Conservation (phyloP, 208 protist species). For the Tritrichomonas musculus region DNA sequence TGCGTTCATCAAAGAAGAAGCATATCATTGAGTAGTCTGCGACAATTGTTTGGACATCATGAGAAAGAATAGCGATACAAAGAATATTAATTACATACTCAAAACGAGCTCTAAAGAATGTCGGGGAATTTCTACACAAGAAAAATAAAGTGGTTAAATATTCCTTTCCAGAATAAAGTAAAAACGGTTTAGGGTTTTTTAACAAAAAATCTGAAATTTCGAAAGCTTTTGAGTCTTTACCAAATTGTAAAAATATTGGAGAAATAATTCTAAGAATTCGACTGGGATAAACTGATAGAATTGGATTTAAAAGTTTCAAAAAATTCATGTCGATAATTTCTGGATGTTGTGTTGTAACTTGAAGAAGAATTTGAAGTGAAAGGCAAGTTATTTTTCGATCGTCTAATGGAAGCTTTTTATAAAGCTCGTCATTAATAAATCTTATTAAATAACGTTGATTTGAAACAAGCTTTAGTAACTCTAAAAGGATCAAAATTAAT, state of each 20-base stretch:
- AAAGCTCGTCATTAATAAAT: not conserved
- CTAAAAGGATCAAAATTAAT: not conserved
- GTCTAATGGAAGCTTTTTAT: not conserved
- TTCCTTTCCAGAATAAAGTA: not conserved
- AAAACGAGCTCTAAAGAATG: not conserved
- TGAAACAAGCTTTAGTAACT: not conserved
- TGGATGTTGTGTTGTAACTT: not conserved
- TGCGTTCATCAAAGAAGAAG: not conserved
- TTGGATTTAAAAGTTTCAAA: not conserved
- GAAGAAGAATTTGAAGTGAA: not conserved
- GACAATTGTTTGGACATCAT: not conserved
- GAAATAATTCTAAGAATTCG: not conserved
- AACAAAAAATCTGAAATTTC: conserved; percentile 22
- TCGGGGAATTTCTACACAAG: not conserved
- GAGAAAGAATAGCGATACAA: not conserved
- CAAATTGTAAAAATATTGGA: not conserved
- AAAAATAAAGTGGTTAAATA: not conserved
- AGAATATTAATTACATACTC: not conserved
- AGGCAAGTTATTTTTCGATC: not conserved
- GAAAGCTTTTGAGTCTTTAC: not conserved
- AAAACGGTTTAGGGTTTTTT: not conserved
- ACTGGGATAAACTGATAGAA: not conserved
- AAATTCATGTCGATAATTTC: not conserved
- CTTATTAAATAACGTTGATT: not conserved
- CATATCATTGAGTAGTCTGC: not conserved